These are phyloP conservation scores for Trametes gibbosa DNA, from an alignment of 768 basidiomycete species.

Conservation along the genomic window DNA sequence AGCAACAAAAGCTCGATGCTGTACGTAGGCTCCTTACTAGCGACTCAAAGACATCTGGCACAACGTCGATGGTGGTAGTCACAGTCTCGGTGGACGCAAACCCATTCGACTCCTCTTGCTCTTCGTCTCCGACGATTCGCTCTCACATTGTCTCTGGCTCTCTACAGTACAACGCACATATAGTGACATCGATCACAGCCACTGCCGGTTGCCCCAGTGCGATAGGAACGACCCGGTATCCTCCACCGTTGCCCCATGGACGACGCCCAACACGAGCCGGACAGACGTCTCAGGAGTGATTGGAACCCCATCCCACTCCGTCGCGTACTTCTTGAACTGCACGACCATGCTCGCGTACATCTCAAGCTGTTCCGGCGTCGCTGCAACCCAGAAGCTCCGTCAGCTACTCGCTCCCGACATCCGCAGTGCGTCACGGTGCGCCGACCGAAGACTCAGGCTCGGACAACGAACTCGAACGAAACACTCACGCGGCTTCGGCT, in stretches of 20 bases:
- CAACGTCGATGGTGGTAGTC: too few species aligned
- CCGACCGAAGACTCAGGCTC: too few species aligned
- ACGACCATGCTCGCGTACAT: slow-evolving; percentile 31
- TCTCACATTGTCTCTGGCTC: too few species aligned
- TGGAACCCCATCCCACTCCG: slow-evolving; percentile 4
- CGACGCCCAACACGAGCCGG: slow-evolving; percentile 6
- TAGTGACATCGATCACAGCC: slow-evolving; percentile 11
- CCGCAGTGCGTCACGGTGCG: too few species aligned
- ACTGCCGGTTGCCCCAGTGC: slow-evolving; percentile 25
- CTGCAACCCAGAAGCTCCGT: not conserved
- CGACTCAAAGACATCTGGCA: too few species aligned
- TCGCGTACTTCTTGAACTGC: slow-evolving; percentile 10
- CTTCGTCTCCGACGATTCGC: too few species aligned
- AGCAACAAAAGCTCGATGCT: too few species aligned
- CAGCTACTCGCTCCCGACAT: not conserved
- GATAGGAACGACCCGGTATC: slow-evolving; percentile 28
- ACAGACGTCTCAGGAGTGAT: slow-evolving; percentile 17
- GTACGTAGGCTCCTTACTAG: too few species aligned
- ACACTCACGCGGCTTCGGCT: slow-evolving; percentile 17
- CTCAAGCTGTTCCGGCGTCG: slow-evolving; percentile 18
- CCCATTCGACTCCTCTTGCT: too few species aligned
- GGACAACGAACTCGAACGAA: too few species aligned
- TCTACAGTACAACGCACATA: not conserved
- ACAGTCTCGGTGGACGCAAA: too few species aligned
- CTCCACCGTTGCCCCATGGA: slow-evolving; percentile 2